Base-by-base conservation (phyloP, 768 basidiomycete genomes). In the Rhodocollybia butyracea region DNA sequence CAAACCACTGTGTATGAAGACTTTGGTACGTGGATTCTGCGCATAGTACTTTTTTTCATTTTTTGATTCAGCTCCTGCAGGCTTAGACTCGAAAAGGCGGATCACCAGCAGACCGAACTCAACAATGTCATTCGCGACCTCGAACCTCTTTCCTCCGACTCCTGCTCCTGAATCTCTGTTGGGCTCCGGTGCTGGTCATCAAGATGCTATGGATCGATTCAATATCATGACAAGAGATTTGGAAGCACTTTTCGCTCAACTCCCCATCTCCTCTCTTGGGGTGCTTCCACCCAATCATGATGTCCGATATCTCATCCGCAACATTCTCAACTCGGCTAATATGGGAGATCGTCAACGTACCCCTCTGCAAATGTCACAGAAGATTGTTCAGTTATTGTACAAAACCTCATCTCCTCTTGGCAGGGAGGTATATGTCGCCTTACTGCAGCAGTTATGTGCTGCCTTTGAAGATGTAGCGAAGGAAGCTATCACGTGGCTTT, bases 1-100 rank as follows among this genome's bases (percentile, higher is more conserved):
- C 97, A 99, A 69, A 72, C 86, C 32, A 82, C 83, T 45, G 94
- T 99, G 11, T 99, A 99, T 70, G 94, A 98, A 62, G 97, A 99
- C 66, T 98, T 99, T 60, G 88, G 93, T 84, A 64, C 61, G 72
- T 69, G 32, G 7, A 17, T 55, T 3, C 29, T n/a, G n/a, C n/a
- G 7, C 12, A 26, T 26, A 19, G 7, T 5, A 22, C 19, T 11
- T 31, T 21, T 19, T 51, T 22, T 47, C 31, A n/a, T 46, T 31
- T 15, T 21, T 38, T 43, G 24, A 29, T 63, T 54, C 66, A 60
- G 55, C 46, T 60, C 29, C 17, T 26, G 10, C 57, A 85, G 77
- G 75, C 60, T 68, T 81, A 34, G 88, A 89, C 59, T 57, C 78
- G 34, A 83, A 83, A 69, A 79, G 85, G 19, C 77, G 79, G 43